Evolutionary conservation across 345 rosid genomes (phyloP).

Genomic region (Adansonia digitata): DNA sequence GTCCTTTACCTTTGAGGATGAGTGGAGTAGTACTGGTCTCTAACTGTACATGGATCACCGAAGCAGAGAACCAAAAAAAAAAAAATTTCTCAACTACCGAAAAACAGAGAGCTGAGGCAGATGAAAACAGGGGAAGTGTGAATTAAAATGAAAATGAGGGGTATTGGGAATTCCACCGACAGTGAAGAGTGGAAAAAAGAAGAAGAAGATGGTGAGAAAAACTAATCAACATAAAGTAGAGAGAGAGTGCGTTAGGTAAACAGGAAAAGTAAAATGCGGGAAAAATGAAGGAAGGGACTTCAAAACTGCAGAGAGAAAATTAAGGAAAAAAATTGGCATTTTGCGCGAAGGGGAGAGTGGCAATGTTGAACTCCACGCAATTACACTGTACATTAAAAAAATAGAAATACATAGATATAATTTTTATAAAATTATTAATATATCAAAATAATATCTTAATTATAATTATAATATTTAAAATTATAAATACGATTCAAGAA

Average conservation of each 20-base stretch:
- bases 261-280: constrained; percentile 23
- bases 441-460: too few relatives aligned
- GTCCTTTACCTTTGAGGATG: not conserved
- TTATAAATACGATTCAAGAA: too few relatives aligned
- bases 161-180: constrained; percentile 7
- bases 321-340: constrained; percentile 10
- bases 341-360: not conserved
- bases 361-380: too few relatives aligned
- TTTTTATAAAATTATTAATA: too few relatives aligned
- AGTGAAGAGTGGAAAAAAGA: not conserved
- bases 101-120: not conserved
- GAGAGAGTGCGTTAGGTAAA: constrained; percentile 27
- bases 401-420: too few relatives aligned
- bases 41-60: not conserved
- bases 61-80: not conserved
- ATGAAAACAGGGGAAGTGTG: not conserved
- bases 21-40: not conserved
- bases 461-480: too few relatives aligned
- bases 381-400: too few relatives aligned
- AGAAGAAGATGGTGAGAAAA: not conserved
- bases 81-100: not conserved
- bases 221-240: constrained; percentile 1
- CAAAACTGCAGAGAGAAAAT: constrained; percentile 4
- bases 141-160: not conserved
- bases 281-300: constrained; percentile 7